These are phyloP conservation scores for Actinidia chinensis DNA, from an alignment of 179 eudicot species.

Conservation along the genomic window DNA sequence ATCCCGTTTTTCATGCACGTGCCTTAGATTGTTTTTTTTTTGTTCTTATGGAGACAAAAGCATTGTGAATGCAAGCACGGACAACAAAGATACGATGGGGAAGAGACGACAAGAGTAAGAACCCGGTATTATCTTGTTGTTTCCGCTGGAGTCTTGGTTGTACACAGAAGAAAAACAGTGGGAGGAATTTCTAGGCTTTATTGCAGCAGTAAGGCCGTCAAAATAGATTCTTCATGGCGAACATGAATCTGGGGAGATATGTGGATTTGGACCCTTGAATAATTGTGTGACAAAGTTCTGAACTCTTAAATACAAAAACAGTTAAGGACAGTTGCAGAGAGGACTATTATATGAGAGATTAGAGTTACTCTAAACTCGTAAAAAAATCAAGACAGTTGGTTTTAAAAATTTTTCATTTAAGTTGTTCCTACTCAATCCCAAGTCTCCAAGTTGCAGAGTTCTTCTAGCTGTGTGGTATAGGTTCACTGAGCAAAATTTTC, in stretches of 20 bases:
- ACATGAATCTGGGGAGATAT: background rate
- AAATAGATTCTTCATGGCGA: background rate
- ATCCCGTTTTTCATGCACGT: constrained; percentile 1
- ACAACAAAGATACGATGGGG: background rate
- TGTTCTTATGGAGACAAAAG: background rate
- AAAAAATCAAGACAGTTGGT: background rate
- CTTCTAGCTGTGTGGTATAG: background rate
- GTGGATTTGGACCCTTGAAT: background rate
- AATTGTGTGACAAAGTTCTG: background rate
- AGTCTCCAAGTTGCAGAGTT: background rate
- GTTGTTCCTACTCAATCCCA: background rate
- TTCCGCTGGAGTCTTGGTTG: no score
- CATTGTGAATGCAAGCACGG: background rate
- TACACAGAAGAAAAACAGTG: background rate
- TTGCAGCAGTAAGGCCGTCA: background rate
- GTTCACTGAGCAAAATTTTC: background rate
- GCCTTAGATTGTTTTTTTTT: no score
- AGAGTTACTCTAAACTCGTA: background rate
- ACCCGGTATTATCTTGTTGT: background rate
- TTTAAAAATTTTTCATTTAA: background rate
- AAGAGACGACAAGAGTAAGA: background rate
- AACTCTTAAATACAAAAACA: background rate
- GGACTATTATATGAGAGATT: background rate
- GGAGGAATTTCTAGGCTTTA: background rate
- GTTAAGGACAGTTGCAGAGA: background rate